phyloP scores from a whole-genome alignment of 140 eudicot genomes.

The Bidens hawaiensis region DNA sequence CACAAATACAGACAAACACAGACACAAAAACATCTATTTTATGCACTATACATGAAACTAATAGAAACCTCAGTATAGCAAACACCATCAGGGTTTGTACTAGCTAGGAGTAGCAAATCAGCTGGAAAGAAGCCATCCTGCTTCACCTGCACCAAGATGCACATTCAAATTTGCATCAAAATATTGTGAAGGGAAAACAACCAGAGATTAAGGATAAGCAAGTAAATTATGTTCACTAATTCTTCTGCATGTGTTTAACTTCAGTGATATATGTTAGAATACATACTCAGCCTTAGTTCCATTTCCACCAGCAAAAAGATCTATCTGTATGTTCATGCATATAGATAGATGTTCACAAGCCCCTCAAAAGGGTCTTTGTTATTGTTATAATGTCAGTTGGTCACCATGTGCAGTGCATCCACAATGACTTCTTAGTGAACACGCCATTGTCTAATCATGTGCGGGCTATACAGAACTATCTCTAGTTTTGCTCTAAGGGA shows the following conservation, averaged over 20 bases:
- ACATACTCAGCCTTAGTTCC: not conserved
- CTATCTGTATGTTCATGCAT: not conserved
- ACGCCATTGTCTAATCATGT: not conserved
- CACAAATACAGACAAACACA: constrained; percentile 10
- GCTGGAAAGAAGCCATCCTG: constrained; percentile 98
- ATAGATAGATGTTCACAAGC: constrained; percentile 4
- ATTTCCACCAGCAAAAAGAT: too few species aligned
- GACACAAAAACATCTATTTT: not conserved
- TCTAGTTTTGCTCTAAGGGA: not conserved
- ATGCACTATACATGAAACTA: not conserved
- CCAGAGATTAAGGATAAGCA: constrained; percentile 10
- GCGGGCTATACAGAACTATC: not conserved
- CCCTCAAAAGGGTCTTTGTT: not conserved
- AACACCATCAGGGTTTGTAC: constrained; percentile 92
- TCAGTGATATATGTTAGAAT: not conserved
- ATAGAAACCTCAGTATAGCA: constrained; percentile 83
- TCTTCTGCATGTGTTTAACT: not conserved
- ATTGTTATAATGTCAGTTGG: not conserved
- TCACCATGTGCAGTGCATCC: not conserved
- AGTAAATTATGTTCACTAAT: not conserved
- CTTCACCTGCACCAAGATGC: constrained; percentile 56
- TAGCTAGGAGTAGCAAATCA: constrained; percentile 86
- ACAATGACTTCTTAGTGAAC: not conserved
- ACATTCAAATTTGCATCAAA: constrained; percentile 15
- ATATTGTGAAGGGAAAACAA: not conserved